These are phyloP conservation scores for Trichoderma sp. DNA, from an alignment of 2,329 filamentous ascomycete species.

Conservation along the genomic window DNA sequence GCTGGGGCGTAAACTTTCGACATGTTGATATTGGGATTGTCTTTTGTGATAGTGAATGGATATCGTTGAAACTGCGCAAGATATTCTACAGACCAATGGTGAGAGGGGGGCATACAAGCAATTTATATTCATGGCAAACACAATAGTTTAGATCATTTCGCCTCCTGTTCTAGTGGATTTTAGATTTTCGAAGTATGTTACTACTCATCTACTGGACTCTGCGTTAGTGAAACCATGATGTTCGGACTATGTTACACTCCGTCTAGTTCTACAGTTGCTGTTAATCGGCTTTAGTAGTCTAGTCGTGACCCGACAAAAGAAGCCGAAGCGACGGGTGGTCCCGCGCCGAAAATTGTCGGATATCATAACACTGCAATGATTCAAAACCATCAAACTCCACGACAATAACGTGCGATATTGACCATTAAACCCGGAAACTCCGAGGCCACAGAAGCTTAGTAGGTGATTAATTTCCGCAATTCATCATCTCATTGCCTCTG, in stretches of 20 bases:
- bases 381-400: background rate
- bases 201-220: background rate
- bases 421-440: background rate
- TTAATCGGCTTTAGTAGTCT: background rate
- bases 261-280: background rate
- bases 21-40: background rate
- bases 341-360: background rate
- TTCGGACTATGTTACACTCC: background rate
- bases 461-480: too few relatives aligned
- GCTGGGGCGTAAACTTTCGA: background rate
- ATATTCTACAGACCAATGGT: background rate
- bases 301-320: background rate
- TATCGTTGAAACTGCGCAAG: accelerated
- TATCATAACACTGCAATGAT: background rate
- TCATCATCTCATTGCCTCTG: too few relatives aligned
- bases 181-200: background rate
- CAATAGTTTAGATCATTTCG: accelerated
- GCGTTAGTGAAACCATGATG: background rate
- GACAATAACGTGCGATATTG: background rate
- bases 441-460: background rate
- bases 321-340: background rate
- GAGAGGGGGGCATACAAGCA: background rate
- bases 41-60: background rate
- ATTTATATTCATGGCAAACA: background rate
- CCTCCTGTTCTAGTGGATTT: background rate